Percentiles rank a stretch among this genome's conserved stretches.
Evolutionary conservation across 306 rosid genomes (phyloP).

Genomic region (Mimosa bimucronata): DNA sequence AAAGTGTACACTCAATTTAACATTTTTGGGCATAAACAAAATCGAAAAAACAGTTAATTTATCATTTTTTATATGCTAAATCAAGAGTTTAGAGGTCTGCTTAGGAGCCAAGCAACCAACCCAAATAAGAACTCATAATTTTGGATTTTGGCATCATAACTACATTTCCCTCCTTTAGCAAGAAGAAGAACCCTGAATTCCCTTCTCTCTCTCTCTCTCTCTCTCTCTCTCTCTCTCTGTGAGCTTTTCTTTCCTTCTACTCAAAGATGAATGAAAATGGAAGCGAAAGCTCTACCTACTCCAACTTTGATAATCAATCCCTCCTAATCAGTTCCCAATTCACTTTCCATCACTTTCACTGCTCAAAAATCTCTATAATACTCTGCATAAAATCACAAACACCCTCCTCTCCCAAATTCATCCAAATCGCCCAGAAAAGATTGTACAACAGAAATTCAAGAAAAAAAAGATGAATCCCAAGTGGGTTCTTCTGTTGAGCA

Average conservation of each 20-base stretch:
- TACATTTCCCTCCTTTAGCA: neutral
- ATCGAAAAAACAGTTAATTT: no score
- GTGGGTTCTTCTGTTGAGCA: slow-evolving; percentile 46
- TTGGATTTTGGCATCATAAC: neutral
- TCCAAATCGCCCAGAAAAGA: neutral
- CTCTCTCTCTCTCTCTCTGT: neutral
- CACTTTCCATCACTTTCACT: slow-evolving; percentile 73
- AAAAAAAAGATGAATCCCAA: slow-evolving; percentile 52
- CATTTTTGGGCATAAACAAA: neutral
- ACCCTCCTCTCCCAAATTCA: slow-evolving; percentile 15
- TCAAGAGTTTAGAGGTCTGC: no score
- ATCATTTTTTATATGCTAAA: no score
- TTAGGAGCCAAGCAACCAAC: neutral
- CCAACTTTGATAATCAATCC: slow-evolving; percentile 50
- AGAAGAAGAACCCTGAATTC: neutral
- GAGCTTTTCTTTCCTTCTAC: slow-evolving; percentile 1
- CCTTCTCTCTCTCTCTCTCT: neutral
- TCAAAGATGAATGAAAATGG: slow-evolving; percentile 45
- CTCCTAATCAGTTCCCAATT: slow-evolving; percentile 59
- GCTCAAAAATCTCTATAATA: slow-evolving; percentile 30
- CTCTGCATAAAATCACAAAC: slow-evolving; percentile 29
- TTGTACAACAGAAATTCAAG: neutral
- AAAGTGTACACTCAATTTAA: neutral
- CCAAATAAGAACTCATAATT: neutral
- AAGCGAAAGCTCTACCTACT: slow-evolving; percentile 61